phyloP scores from a whole-genome alignment of 2,329 filamentous ascomycete species.

The Fusarium proliferatum region DNA sequence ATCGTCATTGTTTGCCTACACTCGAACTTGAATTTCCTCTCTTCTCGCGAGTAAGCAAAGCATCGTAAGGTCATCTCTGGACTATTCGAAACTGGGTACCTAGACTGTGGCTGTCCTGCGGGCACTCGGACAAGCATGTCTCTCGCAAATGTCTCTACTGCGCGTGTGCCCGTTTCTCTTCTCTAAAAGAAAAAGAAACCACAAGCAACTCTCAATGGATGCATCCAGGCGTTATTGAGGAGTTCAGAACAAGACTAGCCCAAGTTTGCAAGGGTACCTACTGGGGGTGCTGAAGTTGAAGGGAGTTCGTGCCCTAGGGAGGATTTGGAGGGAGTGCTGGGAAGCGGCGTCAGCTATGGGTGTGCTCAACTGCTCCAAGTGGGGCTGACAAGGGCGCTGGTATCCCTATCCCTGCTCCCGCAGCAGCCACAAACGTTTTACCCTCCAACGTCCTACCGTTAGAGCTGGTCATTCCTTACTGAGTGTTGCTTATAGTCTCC shows the following conservation, averaged over 20 bases:
- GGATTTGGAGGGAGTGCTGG: constrained; percentile 6
- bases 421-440: constrained; percentile 39
- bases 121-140: background rate
- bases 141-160: constrained; percentile 10
- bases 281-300: constrained; percentile 10
- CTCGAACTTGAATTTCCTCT: background rate
- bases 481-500: constrained; percentile 42
- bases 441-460: constrained; percentile 39
- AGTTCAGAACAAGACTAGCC: constrained; percentile 7
- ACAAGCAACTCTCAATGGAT: constrained; percentile 7
- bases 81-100: background rate
- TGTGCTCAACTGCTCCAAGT: constrained; percentile 25
- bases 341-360: constrained; percentile 18
- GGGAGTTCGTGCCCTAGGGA: constrained; percentile 29
- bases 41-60: background rate
- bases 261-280: constrained; percentile 3
- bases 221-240: constrained; percentile 4
- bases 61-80: background rate
- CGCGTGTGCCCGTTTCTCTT: constrained; percentile 10
- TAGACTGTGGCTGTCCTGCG: constrained; percentile 8
- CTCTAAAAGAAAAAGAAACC: constrained; percentile 16
- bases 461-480: constrained; percentile 39
- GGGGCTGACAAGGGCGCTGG: constrained; percentile 23
- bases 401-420: constrained; percentile 45
- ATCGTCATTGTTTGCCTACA: background rate